Evolutionary conservation across 2,329 filamentous ascomycete genomes (phyloP), one percentile per base, ranked within the genome.

Genomic region (Cephalotrichum gorgonifer): DNA sequence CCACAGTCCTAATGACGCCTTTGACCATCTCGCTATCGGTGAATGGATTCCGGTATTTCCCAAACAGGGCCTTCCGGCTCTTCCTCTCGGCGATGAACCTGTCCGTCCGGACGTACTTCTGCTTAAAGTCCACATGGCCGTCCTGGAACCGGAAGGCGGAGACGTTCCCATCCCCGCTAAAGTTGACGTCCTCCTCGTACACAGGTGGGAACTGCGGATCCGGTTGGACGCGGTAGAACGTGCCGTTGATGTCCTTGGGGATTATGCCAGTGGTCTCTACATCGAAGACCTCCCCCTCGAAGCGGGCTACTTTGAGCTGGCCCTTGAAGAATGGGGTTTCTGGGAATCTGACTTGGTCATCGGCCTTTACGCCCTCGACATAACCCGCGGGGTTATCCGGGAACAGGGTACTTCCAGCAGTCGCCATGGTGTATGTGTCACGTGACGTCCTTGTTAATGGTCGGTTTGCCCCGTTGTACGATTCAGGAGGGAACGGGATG

Each of bases 11-110:
- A 38, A 80, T 74, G 5, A 78, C 70, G 2, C 74, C 73, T 45
- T 70, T 70, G 6, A 79, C 75, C 52, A 68, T 70, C 58, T 76
- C 74, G 46, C 73, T 72, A 56, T 78, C 74, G 7, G 75, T 79
- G 53, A 68, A 78, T 0, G 74, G 73, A 55, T 81, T 81, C 17
- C 77, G 65, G 44, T 70, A 70, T 43, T 64, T 64, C 0, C 67
- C 65, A 52, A 58, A 51, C 1, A 69, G 48, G 0, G 64, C 59
- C 3, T 58, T 52, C 27, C 59, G 52, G 5, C 64, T 65, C 41
- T 62, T 56, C 5, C 63, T 51, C 52, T 70, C 67, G 0, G 58
- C 54, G 3, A 57, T 48, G 47, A 67, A 68, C 46, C 65, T 65
- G 49, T 69, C 66, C 0, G 67, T 71, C 17, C 59, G 55, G 8